phyloP scores from a whole-genome alignment of 192 early-diverging fungal genomes.

The Pilaira anomala region DNA sequence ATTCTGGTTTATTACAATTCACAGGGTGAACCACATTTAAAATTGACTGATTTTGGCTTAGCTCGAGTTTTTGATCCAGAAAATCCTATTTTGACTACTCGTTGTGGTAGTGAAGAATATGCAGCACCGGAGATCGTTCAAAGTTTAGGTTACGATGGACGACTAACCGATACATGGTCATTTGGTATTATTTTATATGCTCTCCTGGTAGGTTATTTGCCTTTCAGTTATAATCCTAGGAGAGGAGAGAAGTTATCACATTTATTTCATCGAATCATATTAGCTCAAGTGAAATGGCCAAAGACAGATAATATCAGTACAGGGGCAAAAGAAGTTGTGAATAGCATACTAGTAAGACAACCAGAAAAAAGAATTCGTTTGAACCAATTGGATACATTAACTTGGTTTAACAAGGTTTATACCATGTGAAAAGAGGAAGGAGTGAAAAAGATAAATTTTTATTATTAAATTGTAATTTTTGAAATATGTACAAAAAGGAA shows the following conservation, averaged over 20 bases:
- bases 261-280: constrained; percentile 61
- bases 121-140: constrained; percentile 69
- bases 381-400: constrained; percentile 35
- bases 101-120: constrained; percentile 80
- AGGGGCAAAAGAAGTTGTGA: constrained; percentile 51
- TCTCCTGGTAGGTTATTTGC: constrained; percentile 67
- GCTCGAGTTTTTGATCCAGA: constrained; percentile 46
- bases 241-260: constrained; percentile 43
- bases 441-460: not conserved
- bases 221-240: constrained; percentile 64
- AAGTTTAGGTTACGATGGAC: constrained; percentile 63
- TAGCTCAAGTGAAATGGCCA: constrained; percentile 64
- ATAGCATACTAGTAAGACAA: constrained; percentile 40
- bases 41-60: constrained; percentile 66
- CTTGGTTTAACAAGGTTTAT: constrained; percentile 56
- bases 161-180: constrained; percentile 75
- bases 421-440: too few species aligned
- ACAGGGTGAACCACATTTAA: constrained; percentile 40
- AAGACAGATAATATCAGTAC: constrained; percentile 12
- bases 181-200: constrained; percentile 76
- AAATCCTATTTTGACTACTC: constrained; percentile 44
- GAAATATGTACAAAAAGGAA: not conserved
- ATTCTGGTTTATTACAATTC: constrained; percentile 39
- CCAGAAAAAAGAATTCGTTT: constrained; percentile 45
- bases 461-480: not conserved